Base-by-base conservation (phyloP, 2,329 filamentous ascomycete species). In the Delphinella strobiligena region DNA sequence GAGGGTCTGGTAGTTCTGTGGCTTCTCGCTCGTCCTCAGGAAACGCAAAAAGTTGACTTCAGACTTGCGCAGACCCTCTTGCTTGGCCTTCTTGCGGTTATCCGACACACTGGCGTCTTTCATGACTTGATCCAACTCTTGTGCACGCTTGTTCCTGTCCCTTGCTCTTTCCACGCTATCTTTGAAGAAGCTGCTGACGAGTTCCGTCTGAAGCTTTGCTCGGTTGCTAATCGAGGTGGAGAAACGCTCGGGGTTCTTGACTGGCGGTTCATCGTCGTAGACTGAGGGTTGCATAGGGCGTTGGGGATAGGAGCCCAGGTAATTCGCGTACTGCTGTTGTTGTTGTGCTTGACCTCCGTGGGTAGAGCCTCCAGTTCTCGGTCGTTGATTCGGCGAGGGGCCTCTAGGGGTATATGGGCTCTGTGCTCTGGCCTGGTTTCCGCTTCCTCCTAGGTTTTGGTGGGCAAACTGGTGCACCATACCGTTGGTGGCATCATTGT, bases 401-500 rank as follows among this genome's bases (percentile, higher is more conserved):
- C 86, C 75, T 44, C 75, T 71, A n/a, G n/a, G n/a, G 48, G 70
- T 75, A 56, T 87, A 88, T 36, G 78, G 76, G 44, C 66, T 68
- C 19, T 76, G 78, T 19, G 72, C 72, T 49, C 86, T 75, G 44
- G 78, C 78, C 32, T 75, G 48, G 41, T 53, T 78, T 33, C 22
- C 22, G 22, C n/a, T n/a, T 44, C 83, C 81, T 31, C 58, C 62
- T 16, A 96, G 73, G 61, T 95, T 93, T 68, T 96, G 89, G 62
- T 95, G 87, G 43, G 89, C 93, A 62, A 96, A 93, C 61, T 98
- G 91, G 59, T 95, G 86, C 45, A 88, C 87, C 34, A 96, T 74
- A 19, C 87, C 88, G 53, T 86, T 91, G 52, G 89, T 93, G 49
- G 80, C 81, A 56, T 95, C 87, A 54, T 84, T 86, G 57, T 67